Evolutionary conservation across 2,329 filamentous ascomycete species (phyloP), one percentile per base, ranked within the genome.

Genomic region (Diaporthe eres): DNA sequence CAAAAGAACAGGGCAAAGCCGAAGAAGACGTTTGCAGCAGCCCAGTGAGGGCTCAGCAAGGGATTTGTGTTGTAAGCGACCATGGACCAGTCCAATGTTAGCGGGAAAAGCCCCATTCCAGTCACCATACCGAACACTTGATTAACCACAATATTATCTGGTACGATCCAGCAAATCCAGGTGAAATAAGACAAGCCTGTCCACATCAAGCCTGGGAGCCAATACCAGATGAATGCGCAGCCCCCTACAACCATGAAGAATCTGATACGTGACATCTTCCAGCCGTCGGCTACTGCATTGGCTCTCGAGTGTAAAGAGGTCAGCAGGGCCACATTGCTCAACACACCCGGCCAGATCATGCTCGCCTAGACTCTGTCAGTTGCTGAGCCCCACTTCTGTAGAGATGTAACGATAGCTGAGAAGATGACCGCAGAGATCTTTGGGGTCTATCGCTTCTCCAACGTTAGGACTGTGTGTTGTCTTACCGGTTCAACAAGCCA

Each of bases 31-130:
- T 89, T 89, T 9, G 85, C 81, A 51, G 87, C 86, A 2, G 87
- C 87, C 82, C 86, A 87, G 6, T 84, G 82, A 0, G 85, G 85
- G 2, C 83, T 82, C 0, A 86, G 81, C 0, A 87, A 79, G 0
- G 85, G 85, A 13, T 84, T 86, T 1, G 83, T 84, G 49, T 85
- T 86, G 77, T 86, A 86, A 0, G 84, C 82, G 9, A 77, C 61
- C 74, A 77, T 73, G 68, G 88, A 89, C 92, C 92, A 94, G 82
- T 94, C 92, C 75, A 94, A 91, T 0, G 91, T 92, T 19, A 93
- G 87, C 15, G 92, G 92, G 37, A 93, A 85, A 17, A 94, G 83
- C 0, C 89, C 91, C 6, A 93, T 83, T 0, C 92, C 92, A 8
- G 89, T 89, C 73, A 87, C 86, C 8, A 90, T 91, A 4, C 92